Conservation (phyloP, 352 stramenopile genomes). For the Globisporangium polare region DNA sequence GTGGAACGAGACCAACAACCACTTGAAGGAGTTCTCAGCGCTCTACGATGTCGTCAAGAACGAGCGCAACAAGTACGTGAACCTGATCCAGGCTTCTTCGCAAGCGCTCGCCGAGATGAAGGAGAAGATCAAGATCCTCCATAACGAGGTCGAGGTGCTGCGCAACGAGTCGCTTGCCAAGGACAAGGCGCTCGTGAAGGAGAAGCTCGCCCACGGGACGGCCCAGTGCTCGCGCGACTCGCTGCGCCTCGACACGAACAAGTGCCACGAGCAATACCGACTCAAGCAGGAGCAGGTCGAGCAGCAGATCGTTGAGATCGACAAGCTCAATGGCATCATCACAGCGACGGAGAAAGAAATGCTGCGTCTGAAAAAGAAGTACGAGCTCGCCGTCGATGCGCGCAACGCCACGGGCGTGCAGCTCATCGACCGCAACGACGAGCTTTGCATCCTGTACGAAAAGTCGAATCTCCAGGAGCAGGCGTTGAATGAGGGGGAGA, state of each 20-base stretch:
- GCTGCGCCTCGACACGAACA: conserved; percentile 89
- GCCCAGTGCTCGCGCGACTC: conserved; percentile 88
- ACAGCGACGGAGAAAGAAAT: conserved; percentile 89
- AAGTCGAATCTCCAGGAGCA: conserved; percentile 90
- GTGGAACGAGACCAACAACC: conserved; percentile 91
- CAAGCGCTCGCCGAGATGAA: conserved; percentile 95
- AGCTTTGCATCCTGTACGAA: conserved; percentile 95
- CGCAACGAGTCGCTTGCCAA: conserved; percentile 91
- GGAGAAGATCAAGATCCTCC: conserved; percentile 95
- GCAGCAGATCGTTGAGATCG: conserved; percentile 94
- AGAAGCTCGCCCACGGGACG: conserved; percentile 80
- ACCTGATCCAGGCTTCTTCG: conserved; percentile 88
- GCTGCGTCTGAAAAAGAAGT: conserved; percentile 91
- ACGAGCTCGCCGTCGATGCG: conserved; percentile 85
- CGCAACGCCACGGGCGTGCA: conserved; percentile 89
- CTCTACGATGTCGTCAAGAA: conserved; percentile 96
- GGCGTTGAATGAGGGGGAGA: conserved; percentile 75
- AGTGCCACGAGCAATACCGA: conserved; percentile 86
- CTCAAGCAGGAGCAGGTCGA: conserved; percentile 90
- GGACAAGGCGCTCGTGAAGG: conserved; percentile 91
- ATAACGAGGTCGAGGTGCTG: conserved; percentile 94
- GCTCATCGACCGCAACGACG: conserved; percentile 94
- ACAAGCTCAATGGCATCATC: conserved; percentile 94
- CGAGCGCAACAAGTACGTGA: conserved; percentile 96
- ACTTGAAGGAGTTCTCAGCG: conserved; percentile 91